These are phyloP conservation scores for Parastagonospora nodorum DNA, from an alignment of 2,329 filamentous ascomycete genomes.

Conservation along the genomic window DNA sequence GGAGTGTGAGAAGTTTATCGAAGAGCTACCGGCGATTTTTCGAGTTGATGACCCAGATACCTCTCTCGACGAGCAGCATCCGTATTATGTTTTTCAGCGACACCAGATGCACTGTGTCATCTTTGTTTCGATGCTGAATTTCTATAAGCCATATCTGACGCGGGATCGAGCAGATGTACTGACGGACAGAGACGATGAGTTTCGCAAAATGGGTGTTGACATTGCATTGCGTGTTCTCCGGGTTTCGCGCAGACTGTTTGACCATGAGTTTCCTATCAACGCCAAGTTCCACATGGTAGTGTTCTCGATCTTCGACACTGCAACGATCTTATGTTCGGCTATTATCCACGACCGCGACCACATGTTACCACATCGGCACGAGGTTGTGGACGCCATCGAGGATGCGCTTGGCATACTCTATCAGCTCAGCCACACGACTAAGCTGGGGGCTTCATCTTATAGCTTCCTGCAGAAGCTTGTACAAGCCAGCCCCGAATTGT, in stretches of 20 bases:
- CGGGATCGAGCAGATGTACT: constrained; percentile 35
- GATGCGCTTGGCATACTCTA: constrained; percentile 35
- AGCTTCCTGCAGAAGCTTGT: constrained; percentile 39
- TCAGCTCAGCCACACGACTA: constrained; percentile 35
- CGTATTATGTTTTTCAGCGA: constrained; percentile 55
- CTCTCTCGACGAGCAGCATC: constrained; percentile 47
- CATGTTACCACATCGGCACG: constrained; percentile 49
- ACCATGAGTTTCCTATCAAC: constrained; percentile 53
- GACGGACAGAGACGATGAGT: constrained; percentile 42
- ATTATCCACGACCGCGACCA: constrained; percentile 56
- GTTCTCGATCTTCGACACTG: constrained; percentile 59
- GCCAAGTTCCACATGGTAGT: constrained; percentile 57
- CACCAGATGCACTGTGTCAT: constrained; percentile 53
- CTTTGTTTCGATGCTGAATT: constrained; percentile 54
- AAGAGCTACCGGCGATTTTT: constrained; percentile 51
- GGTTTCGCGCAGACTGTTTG: constrained; percentile 50
- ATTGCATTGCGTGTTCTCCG: constrained; percentile 52
- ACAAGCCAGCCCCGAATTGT: constrained; percentile 31
- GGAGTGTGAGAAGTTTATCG: constrained; percentile 52
- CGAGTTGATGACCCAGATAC: constrained; percentile 49
- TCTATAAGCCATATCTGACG: constrained; percentile 55
- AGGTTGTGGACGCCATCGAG: constrained; percentile 49
- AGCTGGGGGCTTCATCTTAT: constrained; percentile 37
- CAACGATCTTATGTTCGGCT: constrained; percentile 57
- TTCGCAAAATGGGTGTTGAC: constrained; percentile 52